Evolutionary conservation across 2,329 filamentous ascomycete species (phyloP).

Genomic region (Diplodia seriata): DNA sequence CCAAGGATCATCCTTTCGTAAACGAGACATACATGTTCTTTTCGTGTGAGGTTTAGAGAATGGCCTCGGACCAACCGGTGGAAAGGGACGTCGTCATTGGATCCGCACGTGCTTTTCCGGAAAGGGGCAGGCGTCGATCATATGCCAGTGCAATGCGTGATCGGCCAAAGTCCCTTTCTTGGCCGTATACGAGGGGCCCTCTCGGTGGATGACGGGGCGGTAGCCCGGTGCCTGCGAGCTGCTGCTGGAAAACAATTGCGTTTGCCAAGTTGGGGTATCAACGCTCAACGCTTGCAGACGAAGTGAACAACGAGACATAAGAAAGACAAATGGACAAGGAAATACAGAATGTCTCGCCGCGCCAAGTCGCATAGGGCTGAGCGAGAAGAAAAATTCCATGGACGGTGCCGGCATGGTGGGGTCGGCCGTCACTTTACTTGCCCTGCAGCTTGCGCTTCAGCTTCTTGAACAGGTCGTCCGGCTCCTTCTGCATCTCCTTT

Average conservation of each 20-base stretch:
- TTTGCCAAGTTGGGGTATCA: slow-evolving; percentile 24
- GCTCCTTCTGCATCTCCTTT: slow-evolving; percentile 18
- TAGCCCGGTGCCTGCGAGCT: neutral
- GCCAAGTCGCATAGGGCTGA: slow-evolving; percentile 1
- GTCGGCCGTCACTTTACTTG: slow-evolving; percentile 11
- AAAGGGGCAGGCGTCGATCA: slow-evolving; percentile 2
- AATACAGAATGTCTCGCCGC: neutral
- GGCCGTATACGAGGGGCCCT: neutral
- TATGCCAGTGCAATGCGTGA: neutral
- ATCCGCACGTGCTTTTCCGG: slow-evolving; percentile 1
- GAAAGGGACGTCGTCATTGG: neutral
- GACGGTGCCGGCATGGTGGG: slow-evolving; percentile 9
- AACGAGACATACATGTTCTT: neutral
- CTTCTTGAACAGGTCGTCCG: slow-evolving; percentile 24
- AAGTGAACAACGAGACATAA: slow-evolving; percentile 8
- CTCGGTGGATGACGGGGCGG: neutral
- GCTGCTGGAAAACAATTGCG: slow-evolving; percentile 22
- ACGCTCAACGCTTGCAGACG: slow-evolving; percentile 29
- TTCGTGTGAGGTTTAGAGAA: slow-evolving; percentile 20
- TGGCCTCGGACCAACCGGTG: slow-evolving; percentile 23
- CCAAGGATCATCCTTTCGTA: slow-evolving; percentile 19
- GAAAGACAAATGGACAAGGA: neutral
- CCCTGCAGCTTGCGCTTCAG: slow-evolving; percentile 27
- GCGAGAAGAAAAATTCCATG: neutral
- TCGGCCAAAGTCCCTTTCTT: neutral